Conservation (phyloP, 352 stramenopile species). For the Phytophthora tentaculata region DNA sequence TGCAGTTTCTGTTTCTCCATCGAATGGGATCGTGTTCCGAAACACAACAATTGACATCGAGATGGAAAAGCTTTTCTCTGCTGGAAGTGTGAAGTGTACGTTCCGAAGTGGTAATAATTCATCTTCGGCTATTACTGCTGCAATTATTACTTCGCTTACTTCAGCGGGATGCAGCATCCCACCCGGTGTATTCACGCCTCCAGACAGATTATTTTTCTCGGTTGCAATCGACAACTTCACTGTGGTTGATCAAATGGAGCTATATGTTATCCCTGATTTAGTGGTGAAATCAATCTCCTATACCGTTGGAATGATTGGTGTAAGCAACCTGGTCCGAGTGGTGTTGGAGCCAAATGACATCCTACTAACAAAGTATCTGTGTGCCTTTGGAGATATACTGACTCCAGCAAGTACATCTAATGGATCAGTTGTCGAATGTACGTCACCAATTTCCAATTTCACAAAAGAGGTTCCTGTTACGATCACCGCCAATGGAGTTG, state of each 20-base stretch:
- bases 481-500: slow-evolving; percentile 52
- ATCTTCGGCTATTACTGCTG: neutral
- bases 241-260: slow-evolving; percentile 30
- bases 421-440: slow-evolving; percentile 34
- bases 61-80: slow-evolving; percentile 23
- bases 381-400: slow-evolving; percentile 34
- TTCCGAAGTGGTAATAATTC: slow-evolving; percentile 19
- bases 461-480: slow-evolving; percentile 19
- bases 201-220: slow-evolving; percentile 21
- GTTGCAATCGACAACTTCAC: slow-evolving; percentile 32
- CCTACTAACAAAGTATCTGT: slow-evolving; percentile 22
- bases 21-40: slow-evolving; percentile 40
- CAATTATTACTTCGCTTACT: slow-evolving; percentile 8
- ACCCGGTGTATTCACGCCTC: neutral
- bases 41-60: slow-evolving; percentile 35
- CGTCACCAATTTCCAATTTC: slow-evolving; percentile 20
- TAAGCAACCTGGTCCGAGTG: slow-evolving; percentile 28
- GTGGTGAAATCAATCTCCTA: slow-evolving; percentile 34
- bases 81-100: slow-evolving; percentile 31
- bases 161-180: slow-evolving; percentile 31
- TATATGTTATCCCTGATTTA: slow-evolving; percentile 15
- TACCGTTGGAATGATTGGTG: slow-evolving; percentile 28
- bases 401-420: slow-evolving; percentile 3
- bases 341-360: slow-evolving; percentile 9
- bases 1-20: slow-evolving; percentile 26